Conservation (phyloP, 2,329 filamentous ascomycete species). For the Fusarium avenaceum region DNA sequence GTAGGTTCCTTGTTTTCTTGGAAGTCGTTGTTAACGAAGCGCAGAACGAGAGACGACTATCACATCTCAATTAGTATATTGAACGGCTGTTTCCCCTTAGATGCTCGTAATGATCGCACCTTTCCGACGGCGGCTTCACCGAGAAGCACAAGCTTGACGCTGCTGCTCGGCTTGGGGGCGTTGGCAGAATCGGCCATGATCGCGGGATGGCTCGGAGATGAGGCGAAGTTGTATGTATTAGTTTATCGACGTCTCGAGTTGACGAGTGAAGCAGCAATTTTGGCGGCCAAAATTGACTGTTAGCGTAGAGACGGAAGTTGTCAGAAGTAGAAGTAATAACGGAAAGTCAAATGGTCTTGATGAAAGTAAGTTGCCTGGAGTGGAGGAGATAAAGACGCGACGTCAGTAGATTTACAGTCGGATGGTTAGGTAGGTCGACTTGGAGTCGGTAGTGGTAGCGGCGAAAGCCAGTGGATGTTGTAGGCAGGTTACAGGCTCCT, state of each 20-base stretch:
- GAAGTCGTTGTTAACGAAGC: constrained; percentile 99
- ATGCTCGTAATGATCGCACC: constrained; percentile 65
- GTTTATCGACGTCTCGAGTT: constrained; percentile 8
- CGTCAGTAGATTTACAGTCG: constrained; percentile 31
- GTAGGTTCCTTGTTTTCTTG: constrained; percentile 99
- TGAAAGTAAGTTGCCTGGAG: constrained; percentile 41
- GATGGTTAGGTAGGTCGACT: constrained; percentile 7
- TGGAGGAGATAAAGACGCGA: constrained; percentile 41
- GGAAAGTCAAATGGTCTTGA: constrained; percentile 7
- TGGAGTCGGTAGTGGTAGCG: constrained; percentile 4
- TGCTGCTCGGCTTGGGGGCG: constrained; percentile 95
- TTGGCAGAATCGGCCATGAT: constrained; percentile 64
- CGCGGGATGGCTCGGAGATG: constrained; percentile 38
- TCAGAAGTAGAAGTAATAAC: constrained; percentile 14
- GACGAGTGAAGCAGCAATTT: constrained; percentile 11
- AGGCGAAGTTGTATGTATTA: constrained; percentile 19
- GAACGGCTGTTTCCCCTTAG: not conserved
- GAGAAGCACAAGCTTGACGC: constrained; percentile 98
- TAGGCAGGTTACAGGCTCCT: constrained; percentile 27
- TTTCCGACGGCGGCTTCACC: constrained; percentile 99
- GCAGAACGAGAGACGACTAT: constrained; percentile 94
- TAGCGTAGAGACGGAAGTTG: constrained; percentile 7
- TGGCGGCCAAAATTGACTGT: constrained; percentile 18
- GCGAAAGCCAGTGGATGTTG: constrained; percentile 19
- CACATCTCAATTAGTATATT: constrained; percentile 46